A percentile compares a stretch with the other conserved stretches of the same genome.
These are phyloP conservation scores for Acer yangbiense DNA, from an alignment of 345 rosid genomes.

Conservation along the genomic window DNA sequence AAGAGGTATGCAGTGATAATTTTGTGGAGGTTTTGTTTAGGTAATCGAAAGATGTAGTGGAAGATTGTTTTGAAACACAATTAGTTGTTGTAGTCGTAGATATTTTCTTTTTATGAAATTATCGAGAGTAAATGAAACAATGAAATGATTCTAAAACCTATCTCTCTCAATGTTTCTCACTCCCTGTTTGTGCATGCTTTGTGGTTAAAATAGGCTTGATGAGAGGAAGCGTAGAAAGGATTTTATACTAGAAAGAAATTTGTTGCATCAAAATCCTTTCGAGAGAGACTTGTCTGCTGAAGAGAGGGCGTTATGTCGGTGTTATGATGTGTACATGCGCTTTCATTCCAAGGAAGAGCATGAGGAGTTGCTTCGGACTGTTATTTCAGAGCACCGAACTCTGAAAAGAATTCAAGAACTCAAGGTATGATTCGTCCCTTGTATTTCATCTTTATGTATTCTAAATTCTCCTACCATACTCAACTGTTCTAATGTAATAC, in stretches of 20 bases:
- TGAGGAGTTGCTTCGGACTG: slow-evolving; percentile 72
- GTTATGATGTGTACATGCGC: slow-evolving; percentile 85
- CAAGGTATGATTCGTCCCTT: slow-evolving; percentile 46
- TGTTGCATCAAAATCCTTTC: slow-evolving; percentile 67
- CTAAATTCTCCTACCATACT: too few species aligned
- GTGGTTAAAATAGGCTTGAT: slow-evolving; percentile 64
- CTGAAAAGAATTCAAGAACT: slow-evolving; percentile 75
- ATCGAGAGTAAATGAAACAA: neutral
- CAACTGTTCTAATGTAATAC: neutral
- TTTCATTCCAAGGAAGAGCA: slow-evolving; percentile 95
- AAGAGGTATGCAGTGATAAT: slow-evolving; percentile 53
- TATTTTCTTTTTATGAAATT: too few species aligned
- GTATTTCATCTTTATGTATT: neutral
- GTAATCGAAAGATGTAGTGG: neutral
- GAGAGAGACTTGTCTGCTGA: slow-evolving; percentile 85
- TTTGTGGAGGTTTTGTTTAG: neutral
- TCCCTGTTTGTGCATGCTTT: neutral
- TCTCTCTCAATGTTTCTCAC: neutral
- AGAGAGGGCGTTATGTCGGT: slow-evolving; percentile 70
- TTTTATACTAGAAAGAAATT: slow-evolving; percentile 81
- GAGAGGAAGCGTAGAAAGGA: slow-evolving; percentile 95
- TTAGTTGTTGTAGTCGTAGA: neutral
- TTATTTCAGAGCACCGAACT: slow-evolving; percentile 72
- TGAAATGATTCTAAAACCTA: neutral
- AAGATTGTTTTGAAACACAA: neutral